Conservation (phyloP, 164 flowering plant species). For the Vitis labrusca region DNA sequence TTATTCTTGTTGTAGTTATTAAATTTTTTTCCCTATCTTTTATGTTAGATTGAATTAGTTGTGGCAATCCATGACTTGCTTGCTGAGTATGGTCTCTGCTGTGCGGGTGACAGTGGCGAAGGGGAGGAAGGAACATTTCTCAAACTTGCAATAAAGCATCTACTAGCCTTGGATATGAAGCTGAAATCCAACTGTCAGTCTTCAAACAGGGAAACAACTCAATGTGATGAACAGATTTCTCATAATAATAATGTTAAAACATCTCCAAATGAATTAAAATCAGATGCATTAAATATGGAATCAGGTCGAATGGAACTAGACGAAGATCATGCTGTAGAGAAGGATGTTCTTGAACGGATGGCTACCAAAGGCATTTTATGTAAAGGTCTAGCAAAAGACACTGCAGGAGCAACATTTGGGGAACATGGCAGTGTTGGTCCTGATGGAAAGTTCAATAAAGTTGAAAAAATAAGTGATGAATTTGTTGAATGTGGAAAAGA, state of each 20-base stretch:
- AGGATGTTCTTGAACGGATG: constrained; percentile 25
- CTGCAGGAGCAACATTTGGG: constrained; percentile 26
- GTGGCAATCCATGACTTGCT: constrained; percentile 87
- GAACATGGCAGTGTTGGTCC: constrained; percentile 18
- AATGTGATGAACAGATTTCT: constrained; percentile 17
- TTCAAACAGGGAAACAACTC: constrained; percentile 35
- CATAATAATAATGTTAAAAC: constrained; percentile 21
- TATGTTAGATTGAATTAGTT: constrained; percentile 73
- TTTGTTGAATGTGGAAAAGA: constrained; percentile 28
- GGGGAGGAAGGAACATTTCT: constrained; percentile 92
- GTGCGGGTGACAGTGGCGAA: constrained; percentile 69
- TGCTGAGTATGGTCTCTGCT: constrained; percentile 94
- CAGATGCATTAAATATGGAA: constrained; percentile 22
- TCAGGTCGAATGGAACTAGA: constrained; percentile 21
- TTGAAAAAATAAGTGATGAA: constrained; percentile 26
- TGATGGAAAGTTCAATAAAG: constrained; percentile 20
- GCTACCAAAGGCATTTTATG: constrained; percentile 19
- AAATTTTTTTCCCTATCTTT: constrained; percentile 8
- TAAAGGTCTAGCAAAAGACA: constrained; percentile 25
- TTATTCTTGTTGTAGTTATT: not conserved
- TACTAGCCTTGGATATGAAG: constrained; percentile 83
- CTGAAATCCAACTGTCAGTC: constrained; percentile 56
- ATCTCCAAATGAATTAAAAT: constrained; percentile 22
- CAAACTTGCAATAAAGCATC: constrained; percentile 87
- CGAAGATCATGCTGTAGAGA: constrained; percentile 20